Evolutionary conservation across 169 alveolate species (phyloP).

Genomic region (Plasmodium vivax): DNA sequence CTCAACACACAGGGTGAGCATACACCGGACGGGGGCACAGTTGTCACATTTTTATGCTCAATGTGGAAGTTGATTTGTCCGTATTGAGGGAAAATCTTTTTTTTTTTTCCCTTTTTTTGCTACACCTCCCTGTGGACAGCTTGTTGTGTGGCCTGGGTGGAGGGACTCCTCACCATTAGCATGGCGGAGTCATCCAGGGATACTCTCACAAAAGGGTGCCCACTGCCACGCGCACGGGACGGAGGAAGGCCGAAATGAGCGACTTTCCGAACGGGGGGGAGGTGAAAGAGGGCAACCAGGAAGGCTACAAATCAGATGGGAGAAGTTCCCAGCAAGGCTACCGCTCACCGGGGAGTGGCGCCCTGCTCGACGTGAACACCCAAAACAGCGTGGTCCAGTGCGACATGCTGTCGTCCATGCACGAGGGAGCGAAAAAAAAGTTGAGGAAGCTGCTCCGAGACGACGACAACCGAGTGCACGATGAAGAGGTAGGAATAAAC

Average conservation of each 20-base stretch:
- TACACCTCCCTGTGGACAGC: not conserved
- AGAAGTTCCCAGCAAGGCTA: not conserved
- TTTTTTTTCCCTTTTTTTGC: not conserved
- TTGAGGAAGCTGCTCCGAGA: conserved; percentile 16
- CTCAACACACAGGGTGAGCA: not conserved
- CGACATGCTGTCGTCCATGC: conserved; percentile 39
- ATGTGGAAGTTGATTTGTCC: not conserved
- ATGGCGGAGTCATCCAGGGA: not conserved
- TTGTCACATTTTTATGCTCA: not conserved
- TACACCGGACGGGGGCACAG: not conserved
- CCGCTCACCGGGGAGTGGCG: not conserved
- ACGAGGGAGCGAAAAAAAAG: conserved; percentile 4
- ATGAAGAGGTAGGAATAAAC: conserved; percentile 18
- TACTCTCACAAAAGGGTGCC: not conserved
- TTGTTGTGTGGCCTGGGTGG: not conserved
- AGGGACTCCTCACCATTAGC: not conserved
- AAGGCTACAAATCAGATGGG: not conserved
- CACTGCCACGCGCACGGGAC: not conserved
- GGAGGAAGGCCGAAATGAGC: not conserved
- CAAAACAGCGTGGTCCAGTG: conserved; percentile 15
- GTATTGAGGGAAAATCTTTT: not conserved
- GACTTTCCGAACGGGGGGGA: not conserved
- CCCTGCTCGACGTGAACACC: conserved; percentile 15
- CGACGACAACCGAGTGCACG: conserved; percentile 18
- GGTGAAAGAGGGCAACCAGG: not conserved